Evolutionary conservation across 345 rosid genomes (phyloP), one percentile per base, ranked within the genome.

Genomic region (Barbarea vulgaris): DNA sequence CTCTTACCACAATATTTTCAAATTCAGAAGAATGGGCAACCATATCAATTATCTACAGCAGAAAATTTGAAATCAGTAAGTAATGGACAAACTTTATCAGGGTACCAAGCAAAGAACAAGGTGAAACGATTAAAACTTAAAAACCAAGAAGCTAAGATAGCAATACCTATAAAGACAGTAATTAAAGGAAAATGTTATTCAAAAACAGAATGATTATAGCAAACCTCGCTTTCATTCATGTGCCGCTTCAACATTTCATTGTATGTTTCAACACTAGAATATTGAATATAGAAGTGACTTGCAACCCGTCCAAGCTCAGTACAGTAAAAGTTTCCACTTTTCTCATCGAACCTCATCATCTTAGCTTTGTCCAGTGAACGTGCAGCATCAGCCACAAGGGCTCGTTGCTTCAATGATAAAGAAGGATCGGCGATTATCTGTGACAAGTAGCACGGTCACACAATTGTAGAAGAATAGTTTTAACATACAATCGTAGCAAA

Each of bases 261-360:
- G 88, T 94, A 94, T 31, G 96, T 94, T 86, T 94, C 97, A 47
- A 94, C 98, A 77, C 97, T 94, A 51, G 98, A 88, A 82, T 94
- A 94, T 56, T 94, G 97, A 69, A 94, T 94, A 72, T 94, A 94
- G 77, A 94, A 94, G 85, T 94, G 97, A 83, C 98, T 94, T 36
- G 98, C 96, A 83, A 94, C 93, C 61, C 98, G 97, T 57, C 98
- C 98, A 78, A 94, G 97, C 81, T 94, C 98, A 19, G 97, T 94
- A 62, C 98, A 94, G 73, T 91, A 91, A 77, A 91, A 94, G 70
- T 94, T 94, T 77, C 97, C 98, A 86, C 95, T 91, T 85, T 94
- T 94, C 82, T 94, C 98, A 82, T 94, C 95, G 81, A 94, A 94
- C 68, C 97, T 86, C 98, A 94, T 94, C 98, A 94, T 94, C 83